Percentiles rank a stretch among this genome's conserved stretches.
Evolutionary conservation across 73 alveolate species (phyloP).

Genomic region (Symbiodinium natans): DNA sequence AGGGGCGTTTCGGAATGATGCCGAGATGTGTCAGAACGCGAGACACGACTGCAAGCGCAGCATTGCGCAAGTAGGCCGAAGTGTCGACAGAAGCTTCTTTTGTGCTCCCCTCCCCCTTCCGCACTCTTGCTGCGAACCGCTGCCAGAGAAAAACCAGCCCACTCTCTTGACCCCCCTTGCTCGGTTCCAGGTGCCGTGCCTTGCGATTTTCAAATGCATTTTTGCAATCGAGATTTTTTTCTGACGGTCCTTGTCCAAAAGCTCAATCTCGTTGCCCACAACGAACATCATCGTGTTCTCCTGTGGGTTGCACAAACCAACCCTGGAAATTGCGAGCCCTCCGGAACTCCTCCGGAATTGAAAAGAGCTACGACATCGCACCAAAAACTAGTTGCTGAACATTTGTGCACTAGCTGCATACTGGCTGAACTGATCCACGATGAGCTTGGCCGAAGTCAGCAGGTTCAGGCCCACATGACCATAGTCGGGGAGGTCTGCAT

Average conservation of each 20-base stretch:
- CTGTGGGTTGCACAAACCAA: neutral
- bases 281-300: conserved; percentile 90
- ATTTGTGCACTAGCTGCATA: neutral
- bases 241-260: conserved; percentile 32
- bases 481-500: conserved; percentile 74
- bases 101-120: too few species aligned
- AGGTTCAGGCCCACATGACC: conserved; percentile 76
- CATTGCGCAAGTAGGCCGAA: too few species aligned
- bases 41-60: too few species aligned
- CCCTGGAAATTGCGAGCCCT: neutral
- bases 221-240: too few species aligned
- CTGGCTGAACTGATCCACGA: conserved; percentile 60
- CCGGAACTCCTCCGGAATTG: neutral
- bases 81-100: too few species aligned
- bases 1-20: too few species aligned
- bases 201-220: too few species aligned
- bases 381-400: conserved; percentile 12
- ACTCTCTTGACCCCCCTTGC: too few species aligned
- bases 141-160: too few species aligned
- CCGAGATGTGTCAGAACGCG: too few species aligned
- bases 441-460: conserved; percentile 88
- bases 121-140: too few species aligned
- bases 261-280: conserved; percentile 77
- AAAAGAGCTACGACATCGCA: neutral
- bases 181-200: too few species aligned